Conservation (phyloP, 2,329 filamentous ascomycete species). For the Sphaerostilbella broomeana region DNA sequence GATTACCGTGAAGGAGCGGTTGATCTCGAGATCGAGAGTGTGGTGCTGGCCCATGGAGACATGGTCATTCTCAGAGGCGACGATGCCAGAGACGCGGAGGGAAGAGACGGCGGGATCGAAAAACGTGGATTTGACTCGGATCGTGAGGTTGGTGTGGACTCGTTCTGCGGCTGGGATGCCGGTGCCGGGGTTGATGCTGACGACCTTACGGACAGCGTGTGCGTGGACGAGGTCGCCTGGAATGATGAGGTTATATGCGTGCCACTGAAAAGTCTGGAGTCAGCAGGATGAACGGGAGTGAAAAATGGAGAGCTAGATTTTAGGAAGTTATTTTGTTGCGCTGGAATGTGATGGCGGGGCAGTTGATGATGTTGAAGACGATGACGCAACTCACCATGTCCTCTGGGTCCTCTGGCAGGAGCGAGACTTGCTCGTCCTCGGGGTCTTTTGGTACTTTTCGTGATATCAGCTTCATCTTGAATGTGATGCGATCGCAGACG, state of each 20-base stretch:
- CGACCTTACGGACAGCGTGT: slow-evolving; percentile 51
- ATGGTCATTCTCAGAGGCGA: slow-evolving; percentile 46
- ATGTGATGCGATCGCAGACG: no score
- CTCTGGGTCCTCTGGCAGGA: slow-evolving; percentile 39
- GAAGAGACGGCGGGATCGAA: slow-evolving; percentile 51
- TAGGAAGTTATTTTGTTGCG: no score
- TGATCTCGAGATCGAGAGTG: slow-evolving; percentile 73
- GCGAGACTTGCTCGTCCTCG: slow-evolving; percentile 35
- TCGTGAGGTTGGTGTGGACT: slow-evolving; percentile 51
- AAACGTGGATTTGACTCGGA: slow-evolving; percentile 50
- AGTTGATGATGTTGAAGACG: slow-evolving; percentile 10
- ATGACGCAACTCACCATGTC: slow-evolving; percentile 35
- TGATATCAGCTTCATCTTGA: slow-evolving; percentile 34
- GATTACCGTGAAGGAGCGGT: slow-evolving; percentile 80
- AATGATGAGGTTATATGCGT: slow-evolving; percentile 55
- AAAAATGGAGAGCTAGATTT: no score
- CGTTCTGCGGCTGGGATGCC: slow-evolving; percentile 44
- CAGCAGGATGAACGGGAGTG: no score
- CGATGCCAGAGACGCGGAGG: slow-evolving; percentile 50
- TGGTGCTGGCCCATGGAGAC: slow-evolving; percentile 51
- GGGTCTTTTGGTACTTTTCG: slow-evolving; percentile 32
- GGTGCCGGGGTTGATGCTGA: slow-evolving; percentile 41
- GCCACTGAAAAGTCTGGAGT: slow-evolving; percentile 49
- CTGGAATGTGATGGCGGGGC: slow-evolving; percentile 6
- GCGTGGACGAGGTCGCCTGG: slow-evolving; percentile 47